Conservation (phyloP, 345 rosid genomes). For the Syzygium aromaticum region DNA sequence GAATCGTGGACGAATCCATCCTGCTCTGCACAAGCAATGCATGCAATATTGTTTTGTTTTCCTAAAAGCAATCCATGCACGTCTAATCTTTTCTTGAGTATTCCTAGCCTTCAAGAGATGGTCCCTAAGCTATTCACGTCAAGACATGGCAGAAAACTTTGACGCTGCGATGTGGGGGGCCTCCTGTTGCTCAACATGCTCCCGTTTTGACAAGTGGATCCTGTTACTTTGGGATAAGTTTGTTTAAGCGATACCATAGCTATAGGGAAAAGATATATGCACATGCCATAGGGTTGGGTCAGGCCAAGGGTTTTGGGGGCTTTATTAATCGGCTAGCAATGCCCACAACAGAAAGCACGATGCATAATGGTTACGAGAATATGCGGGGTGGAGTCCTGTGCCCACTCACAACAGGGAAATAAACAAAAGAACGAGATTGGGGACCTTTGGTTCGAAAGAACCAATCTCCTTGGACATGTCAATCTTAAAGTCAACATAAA, state of each 20-base stretch:
- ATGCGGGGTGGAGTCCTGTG: conserved; percentile 5
- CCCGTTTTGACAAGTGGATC: background rate
- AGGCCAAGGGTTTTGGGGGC: background rate
- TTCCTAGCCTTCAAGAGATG: background rate
- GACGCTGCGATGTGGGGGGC: background rate
- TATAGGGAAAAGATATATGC: background rate
- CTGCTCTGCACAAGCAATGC: background rate
- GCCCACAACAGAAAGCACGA: background rate
- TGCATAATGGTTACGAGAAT: background rate
- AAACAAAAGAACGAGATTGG: background rate
- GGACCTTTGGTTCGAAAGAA: background rate
- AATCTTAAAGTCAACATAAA: background rate
- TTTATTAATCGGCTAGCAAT: background rate
- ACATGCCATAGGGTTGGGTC: background rate
- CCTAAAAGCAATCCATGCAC: background rate
- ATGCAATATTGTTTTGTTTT: background rate
- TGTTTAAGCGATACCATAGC: background rate
- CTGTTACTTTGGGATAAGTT: background rate
- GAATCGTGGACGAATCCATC: background rate
- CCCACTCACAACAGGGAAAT: background rate
- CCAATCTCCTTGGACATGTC: background rate
- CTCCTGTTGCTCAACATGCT: background rate
- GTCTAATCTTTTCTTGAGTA: background rate
- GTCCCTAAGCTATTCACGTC: background rate
- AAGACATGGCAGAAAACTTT: background rate